Evolutionary conservation across 306 rosid genomes (phyloP).

Genomic region (Rosa persica): DNA sequence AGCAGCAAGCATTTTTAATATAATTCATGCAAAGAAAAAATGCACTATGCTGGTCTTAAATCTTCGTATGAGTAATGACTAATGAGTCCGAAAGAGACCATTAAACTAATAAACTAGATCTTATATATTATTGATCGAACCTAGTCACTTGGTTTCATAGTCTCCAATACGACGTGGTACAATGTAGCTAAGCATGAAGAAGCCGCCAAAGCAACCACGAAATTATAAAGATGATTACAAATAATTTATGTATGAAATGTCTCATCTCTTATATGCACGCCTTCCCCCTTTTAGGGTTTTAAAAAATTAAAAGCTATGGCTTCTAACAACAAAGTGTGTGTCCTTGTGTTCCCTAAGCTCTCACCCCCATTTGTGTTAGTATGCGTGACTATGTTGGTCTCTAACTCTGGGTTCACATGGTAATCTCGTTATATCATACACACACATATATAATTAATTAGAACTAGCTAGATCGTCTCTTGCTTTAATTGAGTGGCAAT

Average conservation of each 20-base stretch:
- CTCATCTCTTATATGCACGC: constrained; percentile 56
- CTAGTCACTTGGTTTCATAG: neutral
- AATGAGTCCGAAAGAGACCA: neutral
- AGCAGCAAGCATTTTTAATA: neutral
- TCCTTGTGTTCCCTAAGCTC: constrained; percentile 50
- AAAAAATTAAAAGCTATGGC: constrained; percentile 29
- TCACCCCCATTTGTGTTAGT: constrained; percentile 33
- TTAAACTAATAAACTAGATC: neutral
- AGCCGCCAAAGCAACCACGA: constrained; percentile 50
- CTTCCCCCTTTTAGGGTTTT: constrained; percentile 18
- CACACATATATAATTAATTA: neutral
- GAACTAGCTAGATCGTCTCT: neutral
- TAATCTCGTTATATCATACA: neutral
- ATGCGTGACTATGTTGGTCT: constrained; percentile 72
- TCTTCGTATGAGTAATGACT: neutral
- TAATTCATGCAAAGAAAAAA: neutral
- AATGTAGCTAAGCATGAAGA: constrained; percentile 17
- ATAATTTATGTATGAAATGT: constrained; percentile 23
- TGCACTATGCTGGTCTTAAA: neutral
- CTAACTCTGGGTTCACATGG: constrained; percentile 20
- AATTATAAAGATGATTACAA: constrained; percentile 29
- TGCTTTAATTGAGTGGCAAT: constrained; percentile 30
- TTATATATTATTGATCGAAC: neutral
- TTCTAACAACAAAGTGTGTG: constrained; percentile 27
- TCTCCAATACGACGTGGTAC: neutral